Percentiles rank a stretch among this genome's conserved stretches.
These are phyloP conservation scores for Bromus sterilis DNA, from an alignment of 176 grass and related monocot species.

Conservation along the genomic window DNA sequence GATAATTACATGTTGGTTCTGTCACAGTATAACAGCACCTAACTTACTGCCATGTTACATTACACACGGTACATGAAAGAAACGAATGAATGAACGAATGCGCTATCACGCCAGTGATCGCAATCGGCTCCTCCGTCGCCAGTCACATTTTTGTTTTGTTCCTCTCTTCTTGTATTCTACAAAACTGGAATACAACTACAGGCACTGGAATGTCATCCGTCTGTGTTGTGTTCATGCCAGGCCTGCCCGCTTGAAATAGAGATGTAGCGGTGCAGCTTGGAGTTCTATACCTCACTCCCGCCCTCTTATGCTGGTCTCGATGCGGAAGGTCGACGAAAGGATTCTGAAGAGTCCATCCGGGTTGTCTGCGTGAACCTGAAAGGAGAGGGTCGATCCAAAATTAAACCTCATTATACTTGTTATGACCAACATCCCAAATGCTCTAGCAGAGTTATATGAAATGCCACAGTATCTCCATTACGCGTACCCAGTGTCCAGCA, in stretches of 20 bases:
- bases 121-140: neutral
- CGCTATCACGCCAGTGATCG: neutral
- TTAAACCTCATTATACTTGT: neutral
- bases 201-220: neutral
- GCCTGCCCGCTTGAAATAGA: neutral
- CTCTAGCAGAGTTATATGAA: neutral
- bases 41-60: neutral
- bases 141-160: neutral
- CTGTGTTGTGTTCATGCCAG: neutral
- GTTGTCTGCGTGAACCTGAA: conserved; percentile 94
- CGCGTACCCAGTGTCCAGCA: conserved; percentile 89
- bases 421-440: neutral
- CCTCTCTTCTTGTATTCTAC: neutral
- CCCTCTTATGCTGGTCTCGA: conserved; percentile 63
- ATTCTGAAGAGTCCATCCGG: conserved; percentile 90
- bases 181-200: conserved; percentile 14
- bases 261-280: neutral
- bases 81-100: conserved; percentile 31
- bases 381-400: neutral
- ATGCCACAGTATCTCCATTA: neutral
- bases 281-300: conserved; percentile 27
- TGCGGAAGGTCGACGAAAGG: conserved; percentile 77
- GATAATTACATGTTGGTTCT: conserved; percentile 1
- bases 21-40: neutral
- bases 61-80: neutral